A percentile compares a stretch with the other conserved stretches of the same genome.
Conservation (phyloP, 192 early-diverging fungal species). For the Backusella parvicylindrica region DNA sequence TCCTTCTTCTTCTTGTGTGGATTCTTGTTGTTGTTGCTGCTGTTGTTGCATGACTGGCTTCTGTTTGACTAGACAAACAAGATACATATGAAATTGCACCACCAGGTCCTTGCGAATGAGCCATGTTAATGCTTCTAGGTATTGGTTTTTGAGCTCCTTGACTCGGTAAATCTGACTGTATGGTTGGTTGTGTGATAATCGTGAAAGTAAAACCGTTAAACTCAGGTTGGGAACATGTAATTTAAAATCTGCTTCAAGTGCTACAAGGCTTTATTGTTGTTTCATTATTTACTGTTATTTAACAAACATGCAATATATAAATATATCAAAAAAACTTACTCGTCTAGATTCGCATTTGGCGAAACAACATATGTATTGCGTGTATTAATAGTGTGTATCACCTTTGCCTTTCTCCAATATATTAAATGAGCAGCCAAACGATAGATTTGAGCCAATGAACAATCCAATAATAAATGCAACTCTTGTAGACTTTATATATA, state of each 20-base stretch:
- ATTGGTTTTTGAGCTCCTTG: conserved; percentile 62
- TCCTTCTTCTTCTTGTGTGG: not conserved
- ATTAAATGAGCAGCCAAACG: conserved; percentile 87
- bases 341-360: conserved; percentile 55
- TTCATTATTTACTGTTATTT: not conserved
- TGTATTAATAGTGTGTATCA: conserved; percentile 79
- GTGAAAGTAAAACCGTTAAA: conserved; percentile 52
- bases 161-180: conserved; percentile 47
- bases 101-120: conserved; percentile 75
- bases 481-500: conserved; percentile 61
- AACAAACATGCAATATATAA: no score
- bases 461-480: conserved; percentile 79
- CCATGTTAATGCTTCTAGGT: conserved; percentile 81
- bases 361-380: conserved; percentile 80
- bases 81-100: conserved; percentile 81
- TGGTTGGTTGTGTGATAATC: conserved; percentile 56
- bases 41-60: conserved; percentile 11
- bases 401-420: conserved; percentile 89
- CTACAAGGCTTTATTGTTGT: not conserved
- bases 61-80: conserved; percentile 53
- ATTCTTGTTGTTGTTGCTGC: not conserved
- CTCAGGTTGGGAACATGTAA: conserved; percentile 54
- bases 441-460: conserved; percentile 93
- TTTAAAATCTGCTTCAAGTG: conserved; percentile 54
- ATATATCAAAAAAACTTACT: conserved; percentile 30